Evolutionary conservation across 768 basidiomycete genomes (phyloP).

Genomic region (Cystofilobasidium ferigula): DNA sequence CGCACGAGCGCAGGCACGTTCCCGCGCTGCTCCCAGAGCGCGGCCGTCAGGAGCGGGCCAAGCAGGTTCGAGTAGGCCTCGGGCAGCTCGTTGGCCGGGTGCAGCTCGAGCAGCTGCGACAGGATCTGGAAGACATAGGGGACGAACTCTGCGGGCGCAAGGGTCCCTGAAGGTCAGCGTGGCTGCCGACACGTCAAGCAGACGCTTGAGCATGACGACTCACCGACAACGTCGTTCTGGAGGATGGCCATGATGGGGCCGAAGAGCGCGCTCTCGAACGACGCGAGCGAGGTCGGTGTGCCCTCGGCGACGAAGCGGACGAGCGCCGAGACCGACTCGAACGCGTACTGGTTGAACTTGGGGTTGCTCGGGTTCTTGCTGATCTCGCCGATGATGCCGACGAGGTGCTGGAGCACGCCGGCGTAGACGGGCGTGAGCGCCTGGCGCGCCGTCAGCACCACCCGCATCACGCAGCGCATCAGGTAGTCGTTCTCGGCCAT

Average conservation of each 20-base stretch:
- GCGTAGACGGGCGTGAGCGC: constrained; percentile 59
- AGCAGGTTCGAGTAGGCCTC: constrained; percentile 66
- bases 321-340: constrained; percentile 88
- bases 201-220: constrained; percentile 31
- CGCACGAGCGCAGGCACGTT: constrained; percentile 87
- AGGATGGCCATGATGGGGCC: constrained; percentile 77
- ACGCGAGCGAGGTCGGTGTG: constrained; percentile 53
- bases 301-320: constrained; percentile 76
- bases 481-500: constrained; percentile 94
- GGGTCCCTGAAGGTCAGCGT: not conserved
- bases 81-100: constrained; percentile 51
- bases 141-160: constrained; percentile 61
- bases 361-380: constrained; percentile 96
- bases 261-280: constrained; percentile 72
- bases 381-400: constrained; percentile 71
- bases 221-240: constrained; percentile 86
- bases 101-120: constrained; percentile 85
- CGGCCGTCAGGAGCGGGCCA: constrained; percentile 69
- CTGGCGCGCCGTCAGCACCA: constrained; percentile 78
- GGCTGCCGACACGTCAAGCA: not conserved
- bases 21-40: constrained; percentile 85
- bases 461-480: constrained; percentile 94
- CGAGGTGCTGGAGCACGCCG: constrained; percentile 57
- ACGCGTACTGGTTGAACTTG: constrained; percentile 92
- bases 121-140: constrained; percentile 96